Conservation (phyloP, 169 alveolate species). For the Eimeria mitis region DNA sequence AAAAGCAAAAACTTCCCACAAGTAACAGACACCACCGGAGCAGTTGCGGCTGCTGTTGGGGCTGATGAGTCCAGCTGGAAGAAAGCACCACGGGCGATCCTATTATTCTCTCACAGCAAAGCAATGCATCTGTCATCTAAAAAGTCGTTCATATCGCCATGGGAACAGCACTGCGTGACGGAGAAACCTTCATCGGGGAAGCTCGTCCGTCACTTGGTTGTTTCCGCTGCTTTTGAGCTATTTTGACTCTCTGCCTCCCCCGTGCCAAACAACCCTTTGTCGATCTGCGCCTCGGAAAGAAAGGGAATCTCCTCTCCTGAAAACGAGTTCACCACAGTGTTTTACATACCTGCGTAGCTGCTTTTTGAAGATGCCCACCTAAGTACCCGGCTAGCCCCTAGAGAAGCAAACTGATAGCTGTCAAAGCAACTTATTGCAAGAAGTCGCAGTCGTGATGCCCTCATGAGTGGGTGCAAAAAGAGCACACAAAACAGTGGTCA, state of each 20-base stretch:
- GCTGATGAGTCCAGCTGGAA: not conserved
- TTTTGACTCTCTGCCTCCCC: not conserved
- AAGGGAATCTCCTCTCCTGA: slow-evolving; percentile 86
- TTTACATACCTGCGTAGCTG: not conserved
- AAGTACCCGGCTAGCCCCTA: not conserved
- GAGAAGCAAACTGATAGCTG: not conserved
- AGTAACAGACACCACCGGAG: not conserved
- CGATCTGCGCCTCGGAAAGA: slow-evolving; percentile 71
- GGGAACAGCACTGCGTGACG: not conserved
- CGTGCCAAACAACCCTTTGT: slow-evolving; percentile 62
- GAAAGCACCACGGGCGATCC: not conserved
- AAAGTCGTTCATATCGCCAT: not conserved
- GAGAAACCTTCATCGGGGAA: too few relatives aligned
- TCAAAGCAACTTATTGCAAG: not conserved
- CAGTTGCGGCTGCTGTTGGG: not conserved
- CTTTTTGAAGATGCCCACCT: not conserved
- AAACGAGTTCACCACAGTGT: slow-evolving; percentile 17
- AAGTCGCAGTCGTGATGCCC: not conserved
- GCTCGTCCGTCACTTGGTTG: not conserved
- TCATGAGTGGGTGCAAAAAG: not conserved
- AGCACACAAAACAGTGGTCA: not conserved
- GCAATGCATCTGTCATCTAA: slow-evolving; percentile 8
- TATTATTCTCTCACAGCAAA: not conserved
- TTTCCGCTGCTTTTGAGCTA: not conserved
- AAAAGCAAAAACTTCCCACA: not conserved